Evolutionary conservation across 148 eudicot species (phyloP).

Genomic region (Mesembryanthemum crystallinum): DNA sequence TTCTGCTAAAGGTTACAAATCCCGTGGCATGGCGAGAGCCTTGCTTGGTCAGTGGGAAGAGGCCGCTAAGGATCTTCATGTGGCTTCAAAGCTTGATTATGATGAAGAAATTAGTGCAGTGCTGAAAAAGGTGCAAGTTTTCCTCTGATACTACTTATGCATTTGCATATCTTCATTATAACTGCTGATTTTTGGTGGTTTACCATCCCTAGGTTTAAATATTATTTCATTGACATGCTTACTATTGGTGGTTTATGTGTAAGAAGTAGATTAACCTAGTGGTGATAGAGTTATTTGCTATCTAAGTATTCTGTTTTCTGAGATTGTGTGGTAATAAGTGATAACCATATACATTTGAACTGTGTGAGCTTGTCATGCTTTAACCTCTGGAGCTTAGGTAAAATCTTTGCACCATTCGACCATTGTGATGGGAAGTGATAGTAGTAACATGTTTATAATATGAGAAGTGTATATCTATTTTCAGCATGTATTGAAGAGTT

Average conservation of each 20-base stretch:
- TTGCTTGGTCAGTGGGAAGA: conserved; percentile 96
- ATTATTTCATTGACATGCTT: neutral
- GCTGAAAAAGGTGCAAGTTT: conserved; percentile 57
- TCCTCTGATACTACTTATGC: neutral
- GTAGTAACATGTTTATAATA: neutral
- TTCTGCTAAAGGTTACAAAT: conserved; percentile 88
- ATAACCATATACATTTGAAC: neutral
- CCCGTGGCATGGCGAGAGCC: conserved; percentile 84
- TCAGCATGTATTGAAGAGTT: neutral
- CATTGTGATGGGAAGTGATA: neutral
- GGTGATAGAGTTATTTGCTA: neutral
- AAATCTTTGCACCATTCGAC: neutral
- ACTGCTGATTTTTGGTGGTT: neutral
- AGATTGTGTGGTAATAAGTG: neutral
- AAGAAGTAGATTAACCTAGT: too few relatives aligned
- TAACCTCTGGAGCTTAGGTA: neutral
- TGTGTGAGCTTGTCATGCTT: neutral
- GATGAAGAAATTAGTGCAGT: conserved; percentile 74
- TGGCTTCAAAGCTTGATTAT: conserved; percentile 76
- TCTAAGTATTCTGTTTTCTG: neutral
- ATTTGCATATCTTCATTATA: neutral
- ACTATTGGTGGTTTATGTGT: too few relatives aligned
- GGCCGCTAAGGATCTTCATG: conserved; percentile 86
- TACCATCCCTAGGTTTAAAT: neutral
- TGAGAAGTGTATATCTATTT: neutral